Evolutionary conservation across 2,329 filamentous ascomycete genomes (phyloP), one percentile per base, ranked within the genome.

Genomic region (Sporothrix variecibatus): DNA sequence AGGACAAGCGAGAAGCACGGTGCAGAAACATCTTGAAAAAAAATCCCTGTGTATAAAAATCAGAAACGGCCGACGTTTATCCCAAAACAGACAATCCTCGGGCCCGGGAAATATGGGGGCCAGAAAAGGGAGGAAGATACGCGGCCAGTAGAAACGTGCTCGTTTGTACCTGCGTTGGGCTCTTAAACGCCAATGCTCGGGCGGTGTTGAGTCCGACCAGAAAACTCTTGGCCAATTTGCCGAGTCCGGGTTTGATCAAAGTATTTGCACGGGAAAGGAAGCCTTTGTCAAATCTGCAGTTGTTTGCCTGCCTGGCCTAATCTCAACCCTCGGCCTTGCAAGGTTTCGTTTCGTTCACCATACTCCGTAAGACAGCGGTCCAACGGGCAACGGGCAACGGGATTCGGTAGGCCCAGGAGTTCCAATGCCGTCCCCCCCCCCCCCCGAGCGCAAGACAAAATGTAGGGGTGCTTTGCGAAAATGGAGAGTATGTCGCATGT

Each of bases 71-170:
- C 60, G 60, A 40, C 9, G 31, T 43, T 43, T 40, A n/a, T 64
- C 31, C 58, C 31, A 64, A 23, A 23, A 17, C 20, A 11, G 20
- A 26, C n/a, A 15, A 20, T 26, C 9, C n/a, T 65, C 62, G 34
- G 62, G 38, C 62, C 62, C 62, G 62, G n/a, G 12, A 65, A 65
- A 26, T 43, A 43, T 65, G 62, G 34, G n/a, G n/a, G n/a, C n/a
- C n/a, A 43, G 28, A 38, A 62, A 9, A 17, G 28, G 9, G 9
- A 38, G 5, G 31, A 2, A 6, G 58, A 60, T 4, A 60, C 56
- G 56, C 26, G n/a, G 28, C 58, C 28, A 38, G 58, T 62, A 62
- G 58, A 62, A 38, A 38, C 58, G 56, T 58, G 56, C 56, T 31
- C n/a, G 17, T 7, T 53, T 23, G 8, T n/a, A n/a, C 20, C 51